phyloP scores from a whole-genome alignment of 2,329 filamentous ascomycete species.

The Drechslerella dactyloides region DNA sequence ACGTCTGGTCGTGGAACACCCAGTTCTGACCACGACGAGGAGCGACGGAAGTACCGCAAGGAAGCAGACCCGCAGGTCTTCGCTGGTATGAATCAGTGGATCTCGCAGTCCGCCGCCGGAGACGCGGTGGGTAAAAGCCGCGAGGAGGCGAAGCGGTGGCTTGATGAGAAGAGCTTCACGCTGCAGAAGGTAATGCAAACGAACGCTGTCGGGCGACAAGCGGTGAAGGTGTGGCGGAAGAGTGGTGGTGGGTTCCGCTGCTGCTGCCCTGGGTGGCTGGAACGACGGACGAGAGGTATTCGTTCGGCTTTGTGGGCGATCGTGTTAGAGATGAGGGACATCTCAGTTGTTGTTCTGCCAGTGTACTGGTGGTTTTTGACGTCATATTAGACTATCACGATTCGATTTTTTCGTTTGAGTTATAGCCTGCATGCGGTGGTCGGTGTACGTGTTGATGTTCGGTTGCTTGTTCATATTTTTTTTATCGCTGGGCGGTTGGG shows the following conservation, averaged over 20 bases:
- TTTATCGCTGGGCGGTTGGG: too few relatives aligned
- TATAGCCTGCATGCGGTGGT: background rate
- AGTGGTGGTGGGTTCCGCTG: conserved; percentile 14
- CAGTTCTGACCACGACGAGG: conserved; percentile 38
- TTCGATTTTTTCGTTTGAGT: background rate
- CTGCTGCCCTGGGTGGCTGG: conserved; percentile 29
- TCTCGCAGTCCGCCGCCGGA: conserved; percentile 28
- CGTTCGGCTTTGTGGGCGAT: conserved; percentile 27
- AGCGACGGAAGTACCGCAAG: conserved; percentile 46
- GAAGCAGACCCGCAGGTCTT: conserved; percentile 36
- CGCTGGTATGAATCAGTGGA: conserved; percentile 43
- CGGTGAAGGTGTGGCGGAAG: conserved; percentile 42
- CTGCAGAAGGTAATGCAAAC: conserved; percentile 46
- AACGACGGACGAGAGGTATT: conserved; percentile 22
- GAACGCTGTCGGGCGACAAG: conserved; percentile 30
- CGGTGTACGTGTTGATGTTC: background rate
- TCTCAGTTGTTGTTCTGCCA: conserved; percentile 26
- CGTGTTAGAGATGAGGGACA: conserved; percentile 24
- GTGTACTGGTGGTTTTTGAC: conserved; percentile 44
- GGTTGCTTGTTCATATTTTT: background rate
- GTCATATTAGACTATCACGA: conserved; percentile 13
- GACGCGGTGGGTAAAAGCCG: conserved; percentile 35
- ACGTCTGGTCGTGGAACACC: conserved; percentile 24
- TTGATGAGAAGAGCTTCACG: conserved; percentile 47
- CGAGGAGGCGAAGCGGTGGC: conserved; percentile 45